Conservation (phyloP, 805 yeast species). For the Komagataella pseudopastoris region DNA sequence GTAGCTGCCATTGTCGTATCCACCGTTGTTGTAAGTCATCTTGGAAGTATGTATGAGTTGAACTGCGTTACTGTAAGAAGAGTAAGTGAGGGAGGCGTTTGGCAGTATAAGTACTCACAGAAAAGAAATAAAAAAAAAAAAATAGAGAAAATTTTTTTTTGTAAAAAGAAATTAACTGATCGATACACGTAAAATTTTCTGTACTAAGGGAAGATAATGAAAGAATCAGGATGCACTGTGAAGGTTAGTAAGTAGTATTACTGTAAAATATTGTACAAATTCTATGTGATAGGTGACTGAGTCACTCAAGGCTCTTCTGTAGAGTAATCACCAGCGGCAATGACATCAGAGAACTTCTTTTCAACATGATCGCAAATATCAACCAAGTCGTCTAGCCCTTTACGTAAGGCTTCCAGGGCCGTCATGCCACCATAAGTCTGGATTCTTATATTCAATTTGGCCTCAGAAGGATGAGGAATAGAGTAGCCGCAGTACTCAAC, state of each 20-base stretch:
- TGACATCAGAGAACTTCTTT: constrained; percentile 56
- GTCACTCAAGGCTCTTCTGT: constrained; percentile 30
- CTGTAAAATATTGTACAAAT: neutral
- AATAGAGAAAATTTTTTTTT: constrained; percentile 3
- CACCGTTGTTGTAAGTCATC: constrained; percentile 29
- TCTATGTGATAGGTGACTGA: neutral
- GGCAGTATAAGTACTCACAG: neutral
- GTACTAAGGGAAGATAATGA: neutral
- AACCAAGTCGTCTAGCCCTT: constrained; percentile 76
- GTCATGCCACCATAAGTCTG: constrained; percentile 80
- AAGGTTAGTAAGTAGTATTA: neutral
- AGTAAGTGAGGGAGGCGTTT: neutral
- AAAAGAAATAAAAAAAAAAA: constrained; percentile 1
- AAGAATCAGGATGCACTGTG: neutral
- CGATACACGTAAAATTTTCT: neutral
- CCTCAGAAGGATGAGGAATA: constrained; percentile 95
- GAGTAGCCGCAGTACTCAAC: constrained; percentile 98
- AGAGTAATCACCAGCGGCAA: constrained; percentile 40
- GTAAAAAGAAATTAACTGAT: neutral
- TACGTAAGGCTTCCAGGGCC: constrained; percentile 86
- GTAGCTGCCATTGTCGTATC: constrained; percentile 17
- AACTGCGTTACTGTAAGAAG: neutral
- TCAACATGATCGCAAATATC: constrained; percentile 79
- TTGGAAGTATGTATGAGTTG: constrained; percentile 2
- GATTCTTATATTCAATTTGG: constrained; percentile 77